Conservation (phyloP, 441 rosid species). For the Adansonia madagascariensis region DNA sequence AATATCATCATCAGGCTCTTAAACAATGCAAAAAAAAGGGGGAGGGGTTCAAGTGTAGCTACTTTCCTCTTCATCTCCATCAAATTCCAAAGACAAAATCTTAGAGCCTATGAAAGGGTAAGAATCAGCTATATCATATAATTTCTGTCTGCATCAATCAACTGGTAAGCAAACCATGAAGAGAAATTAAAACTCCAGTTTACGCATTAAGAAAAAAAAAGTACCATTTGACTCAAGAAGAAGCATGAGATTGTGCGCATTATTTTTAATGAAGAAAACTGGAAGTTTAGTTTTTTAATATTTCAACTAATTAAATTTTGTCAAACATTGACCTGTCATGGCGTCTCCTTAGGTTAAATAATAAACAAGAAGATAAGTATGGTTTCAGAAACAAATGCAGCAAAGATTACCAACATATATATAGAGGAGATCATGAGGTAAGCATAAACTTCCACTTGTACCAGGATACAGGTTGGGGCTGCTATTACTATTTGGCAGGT, state of each 20-base stretch:
- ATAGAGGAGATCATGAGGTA: background rate
- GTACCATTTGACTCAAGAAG: conserved; percentile 24
- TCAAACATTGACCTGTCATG: background rate
- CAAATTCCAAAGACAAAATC: conserved; percentile 29
- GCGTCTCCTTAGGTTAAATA: background rate
- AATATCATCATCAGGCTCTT: too few relatives aligned
- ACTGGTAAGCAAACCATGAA: background rate
- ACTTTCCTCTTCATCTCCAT: conserved; percentile 21
- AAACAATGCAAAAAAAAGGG: too few relatives aligned
- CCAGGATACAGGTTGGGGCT: background rate
- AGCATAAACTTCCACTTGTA: background rate
- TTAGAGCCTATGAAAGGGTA: conserved; percentile 43
- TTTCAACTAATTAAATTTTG: background rate
- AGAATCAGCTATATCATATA: conserved; percentile 26
- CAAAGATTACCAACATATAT: background rate
- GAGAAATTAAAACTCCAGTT: background rate
- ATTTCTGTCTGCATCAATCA: conserved; percentile 34
- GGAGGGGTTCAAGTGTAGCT: background rate
- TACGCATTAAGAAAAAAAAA: background rate
- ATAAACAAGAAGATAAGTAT: background rate
- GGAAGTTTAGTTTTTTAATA: background rate
- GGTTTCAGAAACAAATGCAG: background rate
- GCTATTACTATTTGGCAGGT: background rate
- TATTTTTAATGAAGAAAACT: background rate
- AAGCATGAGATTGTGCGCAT: conserved; percentile 23